Conservation (phyloP, 2,329 filamentous ascomycete species). For the Colletotrichum chlorophyti region DNA sequence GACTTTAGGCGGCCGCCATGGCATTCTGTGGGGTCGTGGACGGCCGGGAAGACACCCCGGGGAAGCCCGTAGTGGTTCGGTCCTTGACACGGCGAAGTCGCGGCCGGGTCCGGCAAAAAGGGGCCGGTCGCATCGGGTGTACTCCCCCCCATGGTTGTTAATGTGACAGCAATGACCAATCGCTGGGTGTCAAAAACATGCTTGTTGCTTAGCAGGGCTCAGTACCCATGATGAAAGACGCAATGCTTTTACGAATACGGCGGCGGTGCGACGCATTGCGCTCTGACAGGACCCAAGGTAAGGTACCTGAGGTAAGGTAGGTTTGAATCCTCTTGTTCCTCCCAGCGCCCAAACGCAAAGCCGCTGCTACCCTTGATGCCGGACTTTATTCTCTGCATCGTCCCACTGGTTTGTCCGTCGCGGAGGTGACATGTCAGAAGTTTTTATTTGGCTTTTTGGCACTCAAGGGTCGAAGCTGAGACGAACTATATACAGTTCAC, state of each 20-base stretch:
- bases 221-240: too few species aligned
- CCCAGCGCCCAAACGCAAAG: neutral
- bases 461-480: too few species aligned
- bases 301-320: neutral
- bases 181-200: too few species aligned
- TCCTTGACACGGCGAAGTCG: neutral
- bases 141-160: too few species aligned
- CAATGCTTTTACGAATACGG: neutral
- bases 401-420: slow-evolving; percentile 9
- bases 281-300: too few species aligned
- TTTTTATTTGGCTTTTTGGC: neutral
- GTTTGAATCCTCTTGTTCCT: neutral
- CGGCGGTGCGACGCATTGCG: too few species aligned
- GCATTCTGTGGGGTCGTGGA: slow-evolving; percentile 3
- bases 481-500: slow-evolving; percentile 7
- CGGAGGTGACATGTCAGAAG: neutral
- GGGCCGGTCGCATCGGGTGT: neutral
- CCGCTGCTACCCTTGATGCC: slow-evolving; percentile 19
- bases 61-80: slow-evolving; percentile 14
- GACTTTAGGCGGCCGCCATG: neutral
- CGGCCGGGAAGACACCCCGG: slow-evolving; percentile 1
- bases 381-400: too few species aligned
- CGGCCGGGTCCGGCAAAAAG: neutral
- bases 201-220: too few species aligned
- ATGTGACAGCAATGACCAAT: too few species aligned